These are phyloP conservation scores for Glaciozyma martinii DNA, from an alignment of 768 basidiomycete species.

Conservation along the genomic window DNA sequence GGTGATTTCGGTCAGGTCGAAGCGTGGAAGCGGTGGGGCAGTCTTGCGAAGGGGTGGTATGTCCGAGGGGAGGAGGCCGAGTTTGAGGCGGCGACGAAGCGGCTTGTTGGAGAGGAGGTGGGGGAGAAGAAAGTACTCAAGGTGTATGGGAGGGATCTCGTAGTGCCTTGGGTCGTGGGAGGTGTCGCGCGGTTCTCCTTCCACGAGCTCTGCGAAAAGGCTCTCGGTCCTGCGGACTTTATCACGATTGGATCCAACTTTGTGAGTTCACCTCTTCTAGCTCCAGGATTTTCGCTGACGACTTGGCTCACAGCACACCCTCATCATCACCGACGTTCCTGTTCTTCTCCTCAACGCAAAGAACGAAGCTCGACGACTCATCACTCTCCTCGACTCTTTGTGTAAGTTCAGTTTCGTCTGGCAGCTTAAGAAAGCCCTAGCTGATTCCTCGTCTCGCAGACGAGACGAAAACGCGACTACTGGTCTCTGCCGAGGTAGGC, in stretches of 20 bases:
- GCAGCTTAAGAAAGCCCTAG: slow-evolving; percentile 35
- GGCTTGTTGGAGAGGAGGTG: slow-evolving; percentile 19
- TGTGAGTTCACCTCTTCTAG: slow-evolving; percentile 5
- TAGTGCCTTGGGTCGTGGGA: slow-evolving; percentile 44
- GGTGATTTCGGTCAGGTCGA: slow-evolving; percentile 18
- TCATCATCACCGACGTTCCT: slow-evolving; percentile 50
- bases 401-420: slow-evolving; percentile 41
- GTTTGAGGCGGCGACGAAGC: slow-evolving; percentile 28
- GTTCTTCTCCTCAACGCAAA: slow-evolving; percentile 48
- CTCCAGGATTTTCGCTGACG: neutral
- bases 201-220: slow-evolving; percentile 48
- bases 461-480: slow-evolving; percentile 31
- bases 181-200: slow-evolving; percentile 48
- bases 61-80: slow-evolving; percentile 23
- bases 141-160: slow-evolving; percentile 49
- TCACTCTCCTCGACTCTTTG: slow-evolving; percentile 54
- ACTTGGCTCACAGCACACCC: slow-evolving; percentile 37
- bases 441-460: neutral
- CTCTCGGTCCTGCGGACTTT: slow-evolving; percentile 54
- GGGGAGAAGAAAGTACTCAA: slow-evolving; percentile 35
- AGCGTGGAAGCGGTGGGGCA: slow-evolving; percentile 31
- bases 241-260: slow-evolving; percentile 49
- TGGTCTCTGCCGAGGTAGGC: slow-evolving; percentile 43
- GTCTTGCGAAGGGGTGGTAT: slow-evolving; percentile 29
- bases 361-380: slow-evolving; percentile 54